Base-by-base conservation (phyloP, 805 yeast species). In the Candida ficus region DNA sequence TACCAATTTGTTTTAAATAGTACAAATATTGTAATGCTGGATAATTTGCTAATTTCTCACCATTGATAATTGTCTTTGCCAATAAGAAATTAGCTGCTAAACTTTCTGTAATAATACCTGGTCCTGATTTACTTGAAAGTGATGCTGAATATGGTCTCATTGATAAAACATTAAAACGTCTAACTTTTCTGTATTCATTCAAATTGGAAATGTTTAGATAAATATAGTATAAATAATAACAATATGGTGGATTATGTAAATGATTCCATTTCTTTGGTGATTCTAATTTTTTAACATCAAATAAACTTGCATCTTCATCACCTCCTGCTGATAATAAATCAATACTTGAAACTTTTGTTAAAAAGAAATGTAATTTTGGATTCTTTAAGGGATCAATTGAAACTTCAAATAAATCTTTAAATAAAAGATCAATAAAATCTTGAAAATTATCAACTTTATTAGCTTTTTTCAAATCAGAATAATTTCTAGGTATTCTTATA, bases 191-290 rank as follows among this genome's bases (percentile, higher is more conserved):
- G 34, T 47, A 50, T 10, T 42, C 35, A 33, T 57, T 57, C 29
- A 57, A 37, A 16, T 42, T 46, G n/a, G 53, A 11, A 8, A 56
- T 22, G 30, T 56, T 49, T 13, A 52, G 34, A 35, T 52, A 62
- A 10, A 64, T 46, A 41, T 66, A 64, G 40, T 62, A 67, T 51
- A 63, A 49, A 47, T 66, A 66, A 34, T 66, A 64, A 13, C 67
- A 55, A 25, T 64, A 56, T 1, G 70, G 67, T 8, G 72, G 71
- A 41, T 67, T 66, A 14, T 58, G 62, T 5, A 57, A 55, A 20
- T 46, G 37, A 0, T 39, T 40, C 70, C 71, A 67, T 49, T 34
- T 49, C 40, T 23, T 41, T 42, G 70, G 70, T 45, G 41, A 52
- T 9, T 32, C 17, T 2, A 54, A 31, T 11, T 41, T 37, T 7